phyloP scores from a whole-genome alignment of 1,139 yeast genomes.

The Magnusiomyces sp. region DNA sequence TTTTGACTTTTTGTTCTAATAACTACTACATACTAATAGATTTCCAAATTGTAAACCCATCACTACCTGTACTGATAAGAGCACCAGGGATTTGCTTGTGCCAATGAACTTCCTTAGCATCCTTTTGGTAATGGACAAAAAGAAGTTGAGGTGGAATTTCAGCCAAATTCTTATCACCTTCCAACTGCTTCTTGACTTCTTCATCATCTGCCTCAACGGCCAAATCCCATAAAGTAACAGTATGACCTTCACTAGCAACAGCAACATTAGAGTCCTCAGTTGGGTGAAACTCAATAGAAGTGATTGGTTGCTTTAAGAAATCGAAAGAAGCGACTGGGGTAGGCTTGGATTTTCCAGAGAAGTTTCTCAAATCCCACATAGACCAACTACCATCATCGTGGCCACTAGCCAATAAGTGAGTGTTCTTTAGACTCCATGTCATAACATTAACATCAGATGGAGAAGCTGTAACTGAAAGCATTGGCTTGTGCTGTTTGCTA shows the following conservation, averaged over 20 bases:
- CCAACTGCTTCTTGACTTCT: conserved; percentile 70
- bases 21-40: conserved; percentile 70
- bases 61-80: conserved; percentile 89
- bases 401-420: conserved; percentile 85
- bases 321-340: conserved; percentile 80
- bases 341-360: conserved; percentile 37
- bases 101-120: conserved; percentile 97
- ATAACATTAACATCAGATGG: conserved; percentile 82
- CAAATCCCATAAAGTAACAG: conserved; percentile 94
- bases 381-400: conserved; percentile 98
- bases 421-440: conserved; percentile 88
- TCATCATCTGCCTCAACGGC: conserved; percentile 97
- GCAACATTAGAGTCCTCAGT: conserved; percentile 92
- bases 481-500: conserved; percentile 85
- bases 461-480: conserved; percentile 79
- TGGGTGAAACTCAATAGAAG: conserved; percentile 91
- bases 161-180: conserved; percentile 46
- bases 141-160: conserved; percentile 93
- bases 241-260: conserved; percentile 91
- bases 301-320: conserved; percentile 89
- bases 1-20: conserved; percentile 1
- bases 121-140: conserved; percentile 97
- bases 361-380: conserved; percentile 93
- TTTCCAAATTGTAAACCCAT: conserved; percentile 92
- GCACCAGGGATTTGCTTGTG: conserved; percentile 95